Percentiles rank a stretch among this genome's conserved stretches.
Conservation (phyloP, 164 flowering plant species). For the Umbellularia californica region DNA sequence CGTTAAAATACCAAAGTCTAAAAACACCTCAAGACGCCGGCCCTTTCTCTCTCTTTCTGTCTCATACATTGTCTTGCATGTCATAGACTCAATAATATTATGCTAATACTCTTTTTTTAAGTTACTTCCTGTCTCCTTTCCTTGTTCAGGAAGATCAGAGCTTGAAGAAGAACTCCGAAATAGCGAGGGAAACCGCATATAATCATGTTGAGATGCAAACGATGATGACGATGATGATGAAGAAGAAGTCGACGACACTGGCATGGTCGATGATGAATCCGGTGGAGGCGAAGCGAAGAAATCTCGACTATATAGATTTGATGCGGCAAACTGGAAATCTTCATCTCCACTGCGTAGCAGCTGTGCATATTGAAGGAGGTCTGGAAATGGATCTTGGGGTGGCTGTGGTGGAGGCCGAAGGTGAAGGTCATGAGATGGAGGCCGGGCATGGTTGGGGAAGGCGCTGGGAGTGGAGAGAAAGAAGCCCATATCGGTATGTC, state of each 20-base stretch:
- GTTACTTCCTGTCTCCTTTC: constrained; percentile 14
- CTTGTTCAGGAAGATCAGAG: constrained; percentile 15
- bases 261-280: constrained; percentile 14
- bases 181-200: constrained; percentile 12
- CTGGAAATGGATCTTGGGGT: constrained; percentile 18
- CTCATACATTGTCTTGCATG: background rate
- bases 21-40: background rate
- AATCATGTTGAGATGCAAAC: constrained; percentile 9
- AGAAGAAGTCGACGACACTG: constrained; percentile 2
- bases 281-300: constrained; percentile 4
- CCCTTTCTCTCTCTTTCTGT: background rate
- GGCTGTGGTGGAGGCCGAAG: constrained; percentile 6
- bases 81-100: background rate
- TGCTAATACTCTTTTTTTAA: constrained; percentile 7
- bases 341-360: constrained; percentile 20
- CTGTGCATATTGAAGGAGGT: constrained; percentile 30
- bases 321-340: constrained; percentile 14
- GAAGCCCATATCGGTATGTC: constrained; percentile 23
- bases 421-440: background rate
- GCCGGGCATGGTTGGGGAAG: background rate
- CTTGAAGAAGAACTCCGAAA: constrained; percentile 23
- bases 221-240: constrained; percentile 24
- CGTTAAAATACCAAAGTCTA: background rate
- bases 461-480: constrained; percentile 11
- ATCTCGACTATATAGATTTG: constrained; percentile 13